phyloP scores from a whole-genome alignment of 768 basidiomycete genomes.

The Tephrocybe sp. region DNA sequence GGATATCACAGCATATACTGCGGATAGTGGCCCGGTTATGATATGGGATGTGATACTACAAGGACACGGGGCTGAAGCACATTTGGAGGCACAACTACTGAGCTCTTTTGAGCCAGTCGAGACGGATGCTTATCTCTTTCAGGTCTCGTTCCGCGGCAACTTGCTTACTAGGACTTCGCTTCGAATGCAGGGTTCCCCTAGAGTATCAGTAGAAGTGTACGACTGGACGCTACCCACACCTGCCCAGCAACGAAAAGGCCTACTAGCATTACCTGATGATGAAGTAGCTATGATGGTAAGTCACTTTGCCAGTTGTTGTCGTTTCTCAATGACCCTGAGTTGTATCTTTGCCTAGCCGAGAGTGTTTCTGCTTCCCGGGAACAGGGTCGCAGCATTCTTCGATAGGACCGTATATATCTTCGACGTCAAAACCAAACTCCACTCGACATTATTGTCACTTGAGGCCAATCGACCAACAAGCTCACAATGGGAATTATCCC shows the following conservation, averaged over 20 bases:
- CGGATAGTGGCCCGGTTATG: conserved; percentile 3
- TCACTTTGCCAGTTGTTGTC: no score
- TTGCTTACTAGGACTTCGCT: not conserved
- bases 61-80: not conserved
- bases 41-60: not conserved
- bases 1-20: not conserved
- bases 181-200: not conserved
- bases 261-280: not conserved
- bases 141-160: not conserved
- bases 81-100: not conserved
- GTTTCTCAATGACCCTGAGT: no score
- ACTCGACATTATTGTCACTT: not conserved
- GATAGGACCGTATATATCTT: not conserved
- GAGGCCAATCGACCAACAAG: not conserved
- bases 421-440: not conserved
- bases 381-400: not conserved
- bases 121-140: not conserved
- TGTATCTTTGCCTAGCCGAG: not conserved
- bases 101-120: not conserved
- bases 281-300: not conserved
- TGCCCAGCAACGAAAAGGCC: not conserved
- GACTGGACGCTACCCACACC: not conserved
- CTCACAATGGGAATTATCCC: not conserved
- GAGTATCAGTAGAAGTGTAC: not conserved
- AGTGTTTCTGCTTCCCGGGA: not conserved